Evolutionary conservation across 2,329 filamentous ascomycete genomes (phyloP), one percentile per base, ranked within the genome.

Genomic region (Xylaria digitata): DNA sequence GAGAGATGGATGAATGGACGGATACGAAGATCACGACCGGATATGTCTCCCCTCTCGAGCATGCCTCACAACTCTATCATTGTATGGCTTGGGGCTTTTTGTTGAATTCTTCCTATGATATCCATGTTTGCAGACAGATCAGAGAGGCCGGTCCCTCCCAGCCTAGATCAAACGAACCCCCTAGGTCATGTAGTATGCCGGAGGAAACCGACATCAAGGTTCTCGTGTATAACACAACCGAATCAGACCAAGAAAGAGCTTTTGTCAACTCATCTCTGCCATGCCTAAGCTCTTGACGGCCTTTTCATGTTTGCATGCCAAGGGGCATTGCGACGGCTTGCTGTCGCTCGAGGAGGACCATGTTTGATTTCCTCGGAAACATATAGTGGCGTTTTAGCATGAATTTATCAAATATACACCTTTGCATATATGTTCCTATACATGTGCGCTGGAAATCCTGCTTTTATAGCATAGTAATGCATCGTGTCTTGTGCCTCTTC

Each of bases 21-120:
- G 58, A 65, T 52, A 68, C 54, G 65, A 65, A 58, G 45, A 63
- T 57, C 37, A 67, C 42, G 67, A 65, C 46, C 57, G 45, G 63
- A 40, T 17, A 64, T 32, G 52, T 4, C 19, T 50, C 45, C 8
- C 43, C 21, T 45, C 11, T 2, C 11, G 32, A 43, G 15, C 43
- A 43, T 19, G 23, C 32, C 37, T 59, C 53, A 59, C 53, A 21
- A 26, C 21, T 23, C 23, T 56, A 7, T 56, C 57, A 30, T 50
- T 49, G 30, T 30, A 56, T 52, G 45, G 46, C 4, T 30, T 49
- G 21, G 48, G 26, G 49, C 26, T 53, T 30, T 19, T 8, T 19
- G 26, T 49, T 55, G 34, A 42, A 15, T 56, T 15, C 34, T 48
- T 63, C 49, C 46, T 52, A 63, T 30, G 57, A 58, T 48, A 49